Evolutionary conservation across 1,284 basidiomycete genomes (phyloP).

Genomic region (Cryptococcus jaspeensis): DNA sequence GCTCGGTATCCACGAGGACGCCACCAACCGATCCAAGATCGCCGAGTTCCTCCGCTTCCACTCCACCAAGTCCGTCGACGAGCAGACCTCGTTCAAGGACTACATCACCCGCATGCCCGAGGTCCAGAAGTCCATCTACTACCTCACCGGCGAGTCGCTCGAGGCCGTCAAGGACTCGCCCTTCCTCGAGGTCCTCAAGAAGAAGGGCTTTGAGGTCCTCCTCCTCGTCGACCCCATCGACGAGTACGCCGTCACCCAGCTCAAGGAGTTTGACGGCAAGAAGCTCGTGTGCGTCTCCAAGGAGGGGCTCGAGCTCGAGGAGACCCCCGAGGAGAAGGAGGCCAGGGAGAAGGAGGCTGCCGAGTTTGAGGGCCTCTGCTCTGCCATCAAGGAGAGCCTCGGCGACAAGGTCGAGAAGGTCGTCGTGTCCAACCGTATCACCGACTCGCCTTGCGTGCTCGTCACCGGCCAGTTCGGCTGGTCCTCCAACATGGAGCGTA

Average conservation of each 20-base stretch:
- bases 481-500: constrained; percentile 99
- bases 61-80: constrained; percentile 93
- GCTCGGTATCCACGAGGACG: constrained; percentile 99
- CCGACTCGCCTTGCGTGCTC: constrained; percentile 91
- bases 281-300: constrained; percentile 98
- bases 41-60: constrained; percentile 99
- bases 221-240: constrained; percentile 98
- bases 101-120: constrained; percentile 99
- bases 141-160: constrained; percentile 97
- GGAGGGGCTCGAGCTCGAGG: constrained; percentile 98
- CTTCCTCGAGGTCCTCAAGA: constrained; percentile 99
- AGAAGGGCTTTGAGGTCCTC: constrained; percentile 99
- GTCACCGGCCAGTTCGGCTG: constrained; percentile 99
- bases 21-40: constrained; percentile 98
- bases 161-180: constrained; percentile 89
- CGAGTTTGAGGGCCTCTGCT: constrained; percentile 85
- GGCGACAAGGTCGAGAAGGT: constrained; percentile 99
- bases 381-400: constrained; percentile 95
- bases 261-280: constrained; percentile 99
- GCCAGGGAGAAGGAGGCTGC: constrained; percentile 81
- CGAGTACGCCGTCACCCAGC: constrained; percentile 94
- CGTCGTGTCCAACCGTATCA: constrained; percentile 95
- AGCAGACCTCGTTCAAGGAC: constrained; percentile 94
- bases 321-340: constrained; percentile 97
- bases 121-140: constrained; percentile 98